phyloP scores from a whole-genome alignment of 2,329 filamentous ascomycete species.

The Diplocarpon rosae region DNA sequence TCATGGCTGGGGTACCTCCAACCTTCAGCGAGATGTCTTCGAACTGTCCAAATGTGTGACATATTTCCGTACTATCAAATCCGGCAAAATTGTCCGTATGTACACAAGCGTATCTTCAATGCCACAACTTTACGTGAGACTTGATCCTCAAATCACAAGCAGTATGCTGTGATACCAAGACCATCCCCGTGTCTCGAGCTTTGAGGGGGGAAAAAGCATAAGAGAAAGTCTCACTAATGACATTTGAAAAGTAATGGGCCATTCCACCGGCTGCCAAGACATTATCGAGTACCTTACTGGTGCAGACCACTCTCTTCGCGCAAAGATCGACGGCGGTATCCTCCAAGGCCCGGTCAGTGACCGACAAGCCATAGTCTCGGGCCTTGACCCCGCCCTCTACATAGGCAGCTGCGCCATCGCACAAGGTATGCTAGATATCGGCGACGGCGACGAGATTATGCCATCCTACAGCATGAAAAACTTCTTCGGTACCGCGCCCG shows the following conservation, averaged over 20 bases:
- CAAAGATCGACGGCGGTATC: slow-evolving; percentile 47
- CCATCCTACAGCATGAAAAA: slow-evolving; percentile 21
- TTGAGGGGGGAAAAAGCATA: no score
- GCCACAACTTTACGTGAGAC: no score
- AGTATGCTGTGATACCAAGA: no score
- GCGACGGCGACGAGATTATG: slow-evolving; percentile 35
- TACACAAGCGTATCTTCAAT: no score
- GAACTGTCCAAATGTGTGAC: slow-evolving; percentile 38
- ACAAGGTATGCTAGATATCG: slow-evolving; percentile 31
- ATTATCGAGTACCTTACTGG: slow-evolving; percentile 49
- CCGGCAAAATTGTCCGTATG: slow-evolving; percentile 40
- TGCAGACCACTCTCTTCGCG: slow-evolving; percentile 26
- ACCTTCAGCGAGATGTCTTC: slow-evolving; percentile 35
- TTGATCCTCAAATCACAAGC: no score
- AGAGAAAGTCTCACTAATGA: no score
- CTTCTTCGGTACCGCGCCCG: slow-evolving; percentile 30
- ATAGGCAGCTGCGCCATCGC: slow-evolving; percentile 29
- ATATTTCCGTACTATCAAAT: slow-evolving; percentile 35
- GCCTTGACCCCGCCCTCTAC: slow-evolving; percentile 30
- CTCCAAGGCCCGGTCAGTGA: slow-evolving; percentile 56
- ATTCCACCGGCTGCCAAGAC: slow-evolving; percentile 60
- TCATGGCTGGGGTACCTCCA: slow-evolving; percentile 32
- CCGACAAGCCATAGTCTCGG: slow-evolving; percentile 39
- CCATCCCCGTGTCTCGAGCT: no score
- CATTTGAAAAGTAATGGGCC: slow-evolving; percentile 42